Base-by-base conservation (phyloP, 345 rosid genomes). In the Brassica juncea region DNA sequence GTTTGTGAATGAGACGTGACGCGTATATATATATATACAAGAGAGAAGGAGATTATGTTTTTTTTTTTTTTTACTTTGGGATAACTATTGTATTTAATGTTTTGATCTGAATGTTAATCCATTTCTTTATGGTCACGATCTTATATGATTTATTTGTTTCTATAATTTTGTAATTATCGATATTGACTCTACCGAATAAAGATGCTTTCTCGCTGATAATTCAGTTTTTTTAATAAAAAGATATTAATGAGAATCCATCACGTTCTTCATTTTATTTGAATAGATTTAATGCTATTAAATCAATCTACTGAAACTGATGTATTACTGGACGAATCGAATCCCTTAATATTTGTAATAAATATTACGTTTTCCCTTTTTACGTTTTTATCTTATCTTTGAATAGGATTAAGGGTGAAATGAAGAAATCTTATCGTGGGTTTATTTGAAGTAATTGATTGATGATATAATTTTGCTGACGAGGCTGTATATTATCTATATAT, bases 131-230 rank as follows among this genome's bases (percentile, higher is more conserved):
- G 1, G 6, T 70, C 71, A 71, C 49, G 72, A 71, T 77, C 47
- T 39, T 34, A 52, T 5, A 37, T 34, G 3, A 31, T 62, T 32
- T 31, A 31, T 61, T 6, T 0, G 1, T 61, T 70, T 70, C 66
- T 6, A n/a, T 34, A 4, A 42, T 32, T 68, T 44, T 4, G 57
- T 49, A 14, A 49, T n/a, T 49, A 21, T 60, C 63, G 70, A 37
- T 55, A 21, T 77, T 77, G 81, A 65, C 76, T 71, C 34, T 66
- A 72, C 44, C 71, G 23, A 77, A 35, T 49, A 57, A 49, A 49
- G 57, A 49, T 49, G 57, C 57, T 49, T 47, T 44, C 8, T 49
- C 57, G 8, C 57, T 14, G 19, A 49, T 49, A 1, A 49, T 49
- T 14, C 19, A 14, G 55, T 37, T 37, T 37, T 8, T 39, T 42